phyloP scores from a whole-genome alignment of 805 yeast species.

The Metschnikowia chrysomelidarum region DNA sequence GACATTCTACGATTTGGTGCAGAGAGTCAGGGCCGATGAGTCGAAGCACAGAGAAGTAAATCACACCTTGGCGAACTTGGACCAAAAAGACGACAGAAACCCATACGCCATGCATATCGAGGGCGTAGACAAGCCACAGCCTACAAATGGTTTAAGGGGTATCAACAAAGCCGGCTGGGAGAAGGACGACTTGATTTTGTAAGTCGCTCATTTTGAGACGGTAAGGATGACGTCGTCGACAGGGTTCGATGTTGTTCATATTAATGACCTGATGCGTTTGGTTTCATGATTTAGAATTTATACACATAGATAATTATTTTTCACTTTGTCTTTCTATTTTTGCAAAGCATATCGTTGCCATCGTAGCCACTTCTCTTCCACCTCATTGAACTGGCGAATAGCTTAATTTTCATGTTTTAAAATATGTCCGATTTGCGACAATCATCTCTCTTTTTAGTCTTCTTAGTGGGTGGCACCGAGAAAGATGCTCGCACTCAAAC shows the following conservation, averaged over 20 bases:
- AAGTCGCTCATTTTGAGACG: background rate
- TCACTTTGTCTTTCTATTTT: no score
- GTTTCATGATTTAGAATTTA: no score
- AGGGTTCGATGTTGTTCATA: background rate
- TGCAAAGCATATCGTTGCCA: no score
- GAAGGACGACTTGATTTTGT: constrained; percentile 33
- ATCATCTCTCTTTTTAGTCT: no score
- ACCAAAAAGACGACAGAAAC: constrained; percentile 54
- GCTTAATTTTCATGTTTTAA: no score
- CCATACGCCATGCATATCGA: constrained; percentile 56
- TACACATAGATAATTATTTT: no score
- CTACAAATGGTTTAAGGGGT: constrained; percentile 33
- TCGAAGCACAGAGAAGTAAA: constrained; percentile 79
- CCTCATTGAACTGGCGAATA: no score
- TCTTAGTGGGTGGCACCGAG: constrained; percentile 37
- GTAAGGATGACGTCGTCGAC: no score
- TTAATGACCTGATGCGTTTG: background rate
- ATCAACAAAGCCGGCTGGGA: constrained; percentile 42
- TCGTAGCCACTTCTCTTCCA: no score
- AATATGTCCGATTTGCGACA: no score
- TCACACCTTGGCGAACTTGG: constrained; percentile 69
- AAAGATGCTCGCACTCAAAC: constrained; percentile 52
- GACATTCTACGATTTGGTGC: constrained; percentile 56
- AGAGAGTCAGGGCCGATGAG: constrained; percentile 70
- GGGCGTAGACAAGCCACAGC: constrained; percentile 35